Percentiles rank a stretch among this genome's conserved stretches.
Conservation (phyloP, 176 grass and related monocot genomes). For the Guadua angustifolia region DNA sequence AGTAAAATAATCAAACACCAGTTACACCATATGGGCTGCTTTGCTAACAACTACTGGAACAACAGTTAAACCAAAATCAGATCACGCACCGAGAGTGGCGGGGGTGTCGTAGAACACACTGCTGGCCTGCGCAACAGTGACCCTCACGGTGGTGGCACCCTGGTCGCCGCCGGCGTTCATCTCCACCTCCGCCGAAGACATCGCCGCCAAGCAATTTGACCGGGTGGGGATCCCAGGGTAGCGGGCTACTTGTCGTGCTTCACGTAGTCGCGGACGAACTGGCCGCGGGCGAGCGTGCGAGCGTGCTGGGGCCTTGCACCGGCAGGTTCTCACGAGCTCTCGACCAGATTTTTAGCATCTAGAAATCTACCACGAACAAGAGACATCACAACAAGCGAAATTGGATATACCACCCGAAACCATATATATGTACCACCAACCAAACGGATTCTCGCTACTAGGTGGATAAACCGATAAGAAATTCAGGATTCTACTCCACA, state of each 20-base stretch:
- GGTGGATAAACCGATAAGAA: too few relatives aligned
- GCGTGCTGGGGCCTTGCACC: slow-evolving; percentile 63
- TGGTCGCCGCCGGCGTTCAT: slow-evolving; percentile 73
- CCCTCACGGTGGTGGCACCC: slow-evolving; percentile 59
- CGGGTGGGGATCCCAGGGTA: neutral
- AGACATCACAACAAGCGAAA: too few relatives aligned
- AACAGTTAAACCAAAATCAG: neutral
- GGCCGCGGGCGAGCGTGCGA: slow-evolving; percentile 75
- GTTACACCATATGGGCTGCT: too few relatives aligned
- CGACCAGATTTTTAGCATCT: too few relatives aligned
- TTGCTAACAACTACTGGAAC: too few relatives aligned
- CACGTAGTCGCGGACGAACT: slow-evolving; percentile 57
- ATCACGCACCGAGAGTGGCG: slow-evolving; percentile 66
- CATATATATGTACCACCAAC: too few relatives aligned
- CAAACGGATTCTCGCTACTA: too few relatives aligned
- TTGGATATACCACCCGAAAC: too few relatives aligned
- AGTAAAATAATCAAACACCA: slow-evolving; percentile 42
- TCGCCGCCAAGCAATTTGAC: slow-evolving; percentile 7
- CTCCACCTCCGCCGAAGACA: slow-evolving; percentile 77
- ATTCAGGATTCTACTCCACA: too few relatives aligned
- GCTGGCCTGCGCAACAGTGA: slow-evolving; percentile 89
- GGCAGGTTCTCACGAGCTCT: too few relatives aligned
- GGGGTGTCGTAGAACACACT: slow-evolving; percentile 94
- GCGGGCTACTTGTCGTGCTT: slow-evolving; percentile 13
- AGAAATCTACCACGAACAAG: too few relatives aligned